Percentiles rank a stretch among this genome's conserved stretches.
Conservation (phyloP, 306 rosid species). For the Inga leiocalycina region DNA sequence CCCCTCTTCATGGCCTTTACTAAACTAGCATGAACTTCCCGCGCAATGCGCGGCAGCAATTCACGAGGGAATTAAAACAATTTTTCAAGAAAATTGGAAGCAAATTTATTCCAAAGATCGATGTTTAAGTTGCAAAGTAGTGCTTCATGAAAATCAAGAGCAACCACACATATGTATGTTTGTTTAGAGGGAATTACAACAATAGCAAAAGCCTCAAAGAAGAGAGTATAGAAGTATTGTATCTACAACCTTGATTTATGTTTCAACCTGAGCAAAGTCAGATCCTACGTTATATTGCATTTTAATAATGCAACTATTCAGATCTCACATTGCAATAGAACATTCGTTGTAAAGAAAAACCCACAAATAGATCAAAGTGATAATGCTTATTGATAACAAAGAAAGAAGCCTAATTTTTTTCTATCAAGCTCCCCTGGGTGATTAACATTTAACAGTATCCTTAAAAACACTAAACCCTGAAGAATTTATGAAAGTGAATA, state of each 20-base stretch:
- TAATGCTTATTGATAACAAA: conserved; percentile 19
- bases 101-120: too few relatives aligned
- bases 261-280: conserved; percentile 67
- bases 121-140: too few relatives aligned
- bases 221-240: conserved; percentile 49
- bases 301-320: conserved; percentile 24
- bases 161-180: too few relatives aligned
- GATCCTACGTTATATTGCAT: neutral
- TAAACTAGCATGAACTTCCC: too few relatives aligned
- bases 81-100: too few relatives aligned
- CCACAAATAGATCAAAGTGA: neutral
- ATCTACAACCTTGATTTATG: conserved; percentile 43
- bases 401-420: neutral
- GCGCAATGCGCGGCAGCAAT: too few relatives aligned
- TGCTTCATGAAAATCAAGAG: too few relatives aligned
- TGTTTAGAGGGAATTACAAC: neutral
- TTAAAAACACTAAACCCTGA: conserved; percentile 7
- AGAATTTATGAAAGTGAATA: conserved; percentile 18
- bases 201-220: conserved; percentile 17
- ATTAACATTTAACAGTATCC: conserved; percentile 24
- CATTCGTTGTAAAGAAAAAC: conserved; percentile 10
- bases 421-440: conserved; percentile 1
- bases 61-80: too few relatives aligned
- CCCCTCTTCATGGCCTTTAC: too few relatives aligned
- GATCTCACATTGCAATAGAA: conserved; percentile 26